A percentile compares a stretch with the other conserved stretches of the same genome.
These are phyloP conservation scores for Colletotrichum echinochloae DNA, from an alignment of 2,329 filamentous ascomycete genomes.

Conservation along the genomic window DNA sequence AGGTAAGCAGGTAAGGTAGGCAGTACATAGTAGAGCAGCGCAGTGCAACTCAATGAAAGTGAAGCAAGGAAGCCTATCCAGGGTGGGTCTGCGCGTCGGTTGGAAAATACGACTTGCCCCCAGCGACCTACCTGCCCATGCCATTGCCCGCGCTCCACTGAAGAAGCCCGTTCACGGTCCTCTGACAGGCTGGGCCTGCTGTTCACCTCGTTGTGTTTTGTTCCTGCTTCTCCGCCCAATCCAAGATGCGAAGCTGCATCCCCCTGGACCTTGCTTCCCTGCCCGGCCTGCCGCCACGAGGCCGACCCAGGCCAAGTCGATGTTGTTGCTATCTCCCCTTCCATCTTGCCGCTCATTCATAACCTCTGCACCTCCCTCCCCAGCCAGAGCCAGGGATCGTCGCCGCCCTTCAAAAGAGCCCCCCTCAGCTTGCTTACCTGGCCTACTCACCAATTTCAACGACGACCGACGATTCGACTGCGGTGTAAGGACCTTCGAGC, in stretches of 20 bases:
- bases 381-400: conserved; percentile 28
- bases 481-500: not conserved
- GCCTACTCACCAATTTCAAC: conserved; percentile 13
- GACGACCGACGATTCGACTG: conserved; percentile 5
- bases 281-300: conserved; percentile 22
- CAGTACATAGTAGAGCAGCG: not conserved
- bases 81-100: not conserved
- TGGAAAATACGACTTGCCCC: conserved; percentile 18
- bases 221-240: conserved; percentile 25
- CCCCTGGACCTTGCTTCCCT: conserved; percentile 19
- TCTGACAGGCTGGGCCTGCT: conserved; percentile 12
- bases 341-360: conserved; percentile 21
- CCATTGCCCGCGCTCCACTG: conserved; percentile 27
- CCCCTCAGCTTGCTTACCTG: conserved; percentile 27
- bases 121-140: conserved; percentile 8
- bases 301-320: conserved; percentile 37
- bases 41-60: not conserved
- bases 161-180: conserved; percentile 27
- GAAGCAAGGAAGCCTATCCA: not conserved
- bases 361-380: conserved; percentile 19
- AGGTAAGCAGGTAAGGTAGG: no score
- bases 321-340: conserved; percentile 24
- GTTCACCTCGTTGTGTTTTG: not conserved
- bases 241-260: not conserved
- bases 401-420: conserved; percentile 18